phyloP scores from a whole-genome alignment of 1,284 basidiomycete species.

The Cerioporus squamosus region DNA sequence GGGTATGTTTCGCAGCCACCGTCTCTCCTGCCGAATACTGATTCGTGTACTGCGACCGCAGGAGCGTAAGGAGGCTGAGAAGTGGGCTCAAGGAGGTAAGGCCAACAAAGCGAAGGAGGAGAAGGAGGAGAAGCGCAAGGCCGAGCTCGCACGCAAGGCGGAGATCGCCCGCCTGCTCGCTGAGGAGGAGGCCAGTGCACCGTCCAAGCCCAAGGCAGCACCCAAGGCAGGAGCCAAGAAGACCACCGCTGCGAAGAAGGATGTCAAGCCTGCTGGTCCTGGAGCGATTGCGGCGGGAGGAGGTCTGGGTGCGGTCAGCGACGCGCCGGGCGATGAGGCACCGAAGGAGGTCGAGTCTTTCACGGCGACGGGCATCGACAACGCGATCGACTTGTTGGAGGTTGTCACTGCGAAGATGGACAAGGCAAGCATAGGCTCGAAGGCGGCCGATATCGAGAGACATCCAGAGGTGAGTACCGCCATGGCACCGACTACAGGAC shows the following conservation, averaged over 20 bases:
- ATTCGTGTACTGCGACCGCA: constrained; percentile 32
- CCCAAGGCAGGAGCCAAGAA: constrained; percentile 73
- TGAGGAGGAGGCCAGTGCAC: constrained; percentile 80
- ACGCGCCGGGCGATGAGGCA: constrained; percentile 23
- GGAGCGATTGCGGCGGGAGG: constrained; percentile 80
- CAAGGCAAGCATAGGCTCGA: constrained; percentile 84
- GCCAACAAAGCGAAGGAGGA: constrained; percentile 71
- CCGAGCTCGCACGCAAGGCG: constrained; percentile 75
- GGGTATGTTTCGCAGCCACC: constrained; percentile 42
- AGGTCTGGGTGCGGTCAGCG: constrained; percentile 38
- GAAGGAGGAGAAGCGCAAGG: constrained; percentile 76
- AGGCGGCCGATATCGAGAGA: constrained; percentile 86
- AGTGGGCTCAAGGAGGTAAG: constrained; percentile 78
- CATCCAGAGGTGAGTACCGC: constrained; percentile 85
- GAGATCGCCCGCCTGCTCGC: constrained; percentile 79
- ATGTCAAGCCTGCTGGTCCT: constrained; percentile 66
- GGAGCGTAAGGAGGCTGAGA: constrained; percentile 79
- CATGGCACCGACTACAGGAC: neutral
- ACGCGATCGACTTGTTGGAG: constrained; percentile 88
- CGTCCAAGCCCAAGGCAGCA: constrained; percentile 67
- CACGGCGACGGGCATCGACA: constrained; percentile 88
- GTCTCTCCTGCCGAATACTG: neutral
- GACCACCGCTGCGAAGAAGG: constrained; percentile 36
- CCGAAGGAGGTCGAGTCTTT: constrained; percentile 67
- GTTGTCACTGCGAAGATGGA: constrained; percentile 92